Conservation (phyloP, 2,329 filamentous ascomycete genomes). For the Furcasterigmium furcatum region DNA sequence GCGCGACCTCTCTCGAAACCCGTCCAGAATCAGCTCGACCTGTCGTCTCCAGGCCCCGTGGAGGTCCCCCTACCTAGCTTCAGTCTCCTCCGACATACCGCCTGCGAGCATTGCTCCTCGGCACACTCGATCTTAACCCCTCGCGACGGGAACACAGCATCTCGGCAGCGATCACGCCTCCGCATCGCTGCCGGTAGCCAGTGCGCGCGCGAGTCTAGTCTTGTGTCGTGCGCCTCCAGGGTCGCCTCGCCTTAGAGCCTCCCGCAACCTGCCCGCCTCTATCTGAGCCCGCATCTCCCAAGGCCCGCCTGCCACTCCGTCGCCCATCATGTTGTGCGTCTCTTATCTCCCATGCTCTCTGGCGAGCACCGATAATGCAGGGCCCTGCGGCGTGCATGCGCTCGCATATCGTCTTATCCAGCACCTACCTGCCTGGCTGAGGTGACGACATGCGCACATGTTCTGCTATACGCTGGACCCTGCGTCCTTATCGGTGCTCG, state of each 20-base stretch:
- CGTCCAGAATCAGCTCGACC: too few relatives aligned
- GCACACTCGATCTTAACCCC: background rate
- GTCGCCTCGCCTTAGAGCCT: background rate
- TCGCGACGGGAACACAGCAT: background rate
- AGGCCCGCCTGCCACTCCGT: background rate
- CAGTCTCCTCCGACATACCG: background rate
- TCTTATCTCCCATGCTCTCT: background rate
- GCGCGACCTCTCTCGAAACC: too few relatives aligned
- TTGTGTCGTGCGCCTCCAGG: background rate
- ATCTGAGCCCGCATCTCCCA: background rate
- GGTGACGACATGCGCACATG: too few relatives aligned
- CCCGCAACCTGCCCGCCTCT: background rate
- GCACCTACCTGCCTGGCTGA: background rate
- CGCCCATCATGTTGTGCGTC: constrained; percentile 12
- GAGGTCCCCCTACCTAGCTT: background rate
- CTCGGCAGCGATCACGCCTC: background rate
- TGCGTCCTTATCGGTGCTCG: too few relatives aligned
- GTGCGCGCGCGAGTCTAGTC: too few relatives aligned
- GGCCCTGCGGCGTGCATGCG: background rate
- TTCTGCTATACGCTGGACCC: background rate
- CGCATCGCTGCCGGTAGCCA: background rate
- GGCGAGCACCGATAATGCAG: background rate
- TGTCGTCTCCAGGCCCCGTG: too few relatives aligned
- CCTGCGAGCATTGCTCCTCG: background rate
- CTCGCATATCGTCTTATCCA: background rate